Evolutionary conservation across 2,329 filamentous ascomycete species (phyloP).

Genomic region (Aphanocladium album): DNA sequence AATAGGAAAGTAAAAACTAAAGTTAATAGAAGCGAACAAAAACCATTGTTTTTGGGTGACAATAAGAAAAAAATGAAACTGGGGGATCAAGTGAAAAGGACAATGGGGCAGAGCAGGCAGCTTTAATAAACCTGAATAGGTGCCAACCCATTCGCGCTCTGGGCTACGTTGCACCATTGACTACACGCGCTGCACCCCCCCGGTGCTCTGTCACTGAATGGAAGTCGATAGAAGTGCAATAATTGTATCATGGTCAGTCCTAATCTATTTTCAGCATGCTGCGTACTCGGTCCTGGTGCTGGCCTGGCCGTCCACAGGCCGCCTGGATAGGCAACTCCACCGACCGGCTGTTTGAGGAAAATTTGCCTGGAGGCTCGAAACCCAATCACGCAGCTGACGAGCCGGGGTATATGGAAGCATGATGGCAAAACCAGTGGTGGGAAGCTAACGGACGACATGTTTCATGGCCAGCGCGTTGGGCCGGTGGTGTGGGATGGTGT

Average conservation of each 20-base stretch:
- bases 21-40: neutral
- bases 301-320: neutral
- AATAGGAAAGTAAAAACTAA: slow-evolving; percentile 13
- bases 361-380: neutral
- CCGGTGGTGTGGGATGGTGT: slow-evolving; percentile 14
- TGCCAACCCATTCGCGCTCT: neutral
- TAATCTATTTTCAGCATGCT: slow-evolving; percentile 1
- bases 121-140: slow-evolving; percentile 9
- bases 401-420: neutral
- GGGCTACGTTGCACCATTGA: neutral
- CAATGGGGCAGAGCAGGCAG: slow-evolving; percentile 4
- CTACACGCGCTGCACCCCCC: neutral
- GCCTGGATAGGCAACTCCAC: neutral
- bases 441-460: slow-evolving; percentile 15
- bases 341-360: neutral
- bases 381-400: neutral
- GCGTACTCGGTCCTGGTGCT: neutral
- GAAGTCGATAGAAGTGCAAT: neutral
- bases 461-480: slow-evolving; percentile 23
- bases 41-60: neutral
- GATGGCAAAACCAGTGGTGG: slow-evolving; percentile 1
- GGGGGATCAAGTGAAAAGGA: slow-evolving; percentile 1
- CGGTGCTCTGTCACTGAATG: neutral
- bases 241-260: neutral
- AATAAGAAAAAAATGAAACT: neutral